A percentile compares a stretch with the other conserved stretches of the same genome.
These are phyloP conservation scores for Chrysoporthe deuterocubensis DNA, from an alignment of 2,329 filamentous ascomycete genomes.

Conservation along the genomic window DNA sequence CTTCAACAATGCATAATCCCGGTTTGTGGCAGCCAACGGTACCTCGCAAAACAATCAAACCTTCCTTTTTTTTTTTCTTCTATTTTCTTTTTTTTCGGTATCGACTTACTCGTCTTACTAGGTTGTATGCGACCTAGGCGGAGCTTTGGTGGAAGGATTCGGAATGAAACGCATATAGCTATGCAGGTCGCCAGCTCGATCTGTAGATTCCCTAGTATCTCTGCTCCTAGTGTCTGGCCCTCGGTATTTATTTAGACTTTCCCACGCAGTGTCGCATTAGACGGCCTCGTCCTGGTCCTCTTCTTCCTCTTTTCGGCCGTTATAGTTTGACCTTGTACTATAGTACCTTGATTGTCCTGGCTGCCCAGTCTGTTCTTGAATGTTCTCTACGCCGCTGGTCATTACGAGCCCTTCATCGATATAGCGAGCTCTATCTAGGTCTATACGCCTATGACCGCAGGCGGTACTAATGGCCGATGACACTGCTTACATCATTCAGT, in stretches of 20 bases:
- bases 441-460: conserved; percentile 14
- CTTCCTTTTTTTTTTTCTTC: not conserved
- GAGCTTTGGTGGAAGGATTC: not conserved
- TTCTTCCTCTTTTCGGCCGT: not conserved
- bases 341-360: not conserved
- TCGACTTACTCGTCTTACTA: not conserved
- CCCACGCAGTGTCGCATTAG: not conserved
- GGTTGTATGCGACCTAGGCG: not conserved
- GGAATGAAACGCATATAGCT: not conserved
- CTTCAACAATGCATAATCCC: not conserved
- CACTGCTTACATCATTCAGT: conserved; percentile 41
- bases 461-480: conserved; percentile 37
- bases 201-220: not conserved
- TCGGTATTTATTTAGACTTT: conserved; percentile 4
- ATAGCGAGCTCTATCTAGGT: not conserved
- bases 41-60: not conserved
- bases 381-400: not conserved
- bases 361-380: not conserved
- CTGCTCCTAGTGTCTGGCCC: not conserved
- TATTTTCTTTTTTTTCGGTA: not conserved
- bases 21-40: not conserved
- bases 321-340: not conserved
- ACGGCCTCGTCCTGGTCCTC: not conserved
- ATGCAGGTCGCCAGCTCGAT: not conserved
- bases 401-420: not conserved